Percentiles rank a stretch among this genome's conserved stretches.
Evolutionary conservation across 345 rosid genomes (phyloP).

Genomic region (Populus ilicifolia): DNA sequence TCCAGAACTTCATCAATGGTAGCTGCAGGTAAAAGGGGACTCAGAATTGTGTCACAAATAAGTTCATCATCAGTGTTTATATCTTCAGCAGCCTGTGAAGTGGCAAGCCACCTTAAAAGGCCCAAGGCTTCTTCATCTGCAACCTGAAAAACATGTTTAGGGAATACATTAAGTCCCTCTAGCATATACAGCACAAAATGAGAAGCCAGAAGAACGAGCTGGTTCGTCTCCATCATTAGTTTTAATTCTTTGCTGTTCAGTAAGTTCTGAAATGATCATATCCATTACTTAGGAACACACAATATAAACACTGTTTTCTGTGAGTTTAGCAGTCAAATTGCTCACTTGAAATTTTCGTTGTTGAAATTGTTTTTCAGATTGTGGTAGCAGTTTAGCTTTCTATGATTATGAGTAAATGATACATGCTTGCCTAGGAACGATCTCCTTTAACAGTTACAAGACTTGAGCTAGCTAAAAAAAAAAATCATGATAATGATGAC

Average conservation of each 20-base stretch:
- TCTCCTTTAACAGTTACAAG: too few species aligned
- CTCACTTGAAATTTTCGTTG: too few species aligned
- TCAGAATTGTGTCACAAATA: slow-evolving; percentile 67
- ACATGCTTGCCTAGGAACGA: too few species aligned
- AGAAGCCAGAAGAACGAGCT: neutral
- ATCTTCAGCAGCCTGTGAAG: slow-evolving; percentile 87
- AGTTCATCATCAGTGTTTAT: slow-evolving; percentile 95
- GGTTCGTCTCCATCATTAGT: neutral
- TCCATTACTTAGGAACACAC: too few species aligned
- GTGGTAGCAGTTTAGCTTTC: too few species aligned
- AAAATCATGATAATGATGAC: too few species aligned
- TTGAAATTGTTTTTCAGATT: too few species aligned
- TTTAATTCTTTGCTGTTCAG: neutral
- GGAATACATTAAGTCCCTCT: slow-evolving; percentile 3
- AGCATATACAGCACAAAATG: neutral
- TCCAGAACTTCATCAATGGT: slow-evolving; percentile 67
- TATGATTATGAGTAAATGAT: too few species aligned
- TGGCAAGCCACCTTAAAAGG: slow-evolving; percentile 86
- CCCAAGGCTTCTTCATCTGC: slow-evolving; percentile 67
- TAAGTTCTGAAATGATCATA: neutral
- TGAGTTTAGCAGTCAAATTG: too few species aligned
- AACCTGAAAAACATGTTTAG: slow-evolving; percentile 35
- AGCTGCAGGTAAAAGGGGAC: slow-evolving; percentile 68
- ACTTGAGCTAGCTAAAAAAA: too few species aligned
- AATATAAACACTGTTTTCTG: too few species aligned